phyloP scores from a whole-genome alignment of 2,329 filamentous ascomycete species.

The Acrocalymma vagum region DNA sequence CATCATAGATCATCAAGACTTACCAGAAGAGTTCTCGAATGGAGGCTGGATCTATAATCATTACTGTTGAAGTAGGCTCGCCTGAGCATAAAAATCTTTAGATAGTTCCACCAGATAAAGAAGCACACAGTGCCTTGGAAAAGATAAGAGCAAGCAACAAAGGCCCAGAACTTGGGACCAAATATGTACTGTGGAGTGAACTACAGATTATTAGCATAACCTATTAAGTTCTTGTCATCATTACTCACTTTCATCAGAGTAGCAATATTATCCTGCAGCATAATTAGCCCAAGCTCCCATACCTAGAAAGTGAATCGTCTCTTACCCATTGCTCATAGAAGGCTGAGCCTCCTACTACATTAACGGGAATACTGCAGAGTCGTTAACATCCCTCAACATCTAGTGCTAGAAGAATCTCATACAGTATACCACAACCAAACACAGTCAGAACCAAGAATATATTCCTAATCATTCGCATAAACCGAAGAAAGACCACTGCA shows the following conservation, averaged over 20 bases:
- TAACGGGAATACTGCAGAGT: conserved; percentile 88
- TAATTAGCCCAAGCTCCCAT: too few relatives aligned
- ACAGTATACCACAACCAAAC: conserved; percentile 77
- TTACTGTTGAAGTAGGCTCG: conserved; percentile 82
- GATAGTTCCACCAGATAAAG: conserved; percentile 92
- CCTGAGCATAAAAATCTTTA: conserved; percentile 72
- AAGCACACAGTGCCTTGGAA: conserved; percentile 77
- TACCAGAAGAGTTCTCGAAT: conserved; percentile 71
- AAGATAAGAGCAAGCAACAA: conserved; percentile 66
- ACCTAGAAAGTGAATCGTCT: too few relatives aligned
- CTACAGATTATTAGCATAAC: conserved; percentile 29
- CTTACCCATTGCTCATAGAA: conserved; percentile 40
- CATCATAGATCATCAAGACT: conserved; percentile 6
- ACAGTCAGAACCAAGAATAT: conserved; percentile 81
- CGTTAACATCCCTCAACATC: too few relatives aligned
- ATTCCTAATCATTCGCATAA: conserved; percentile 88
- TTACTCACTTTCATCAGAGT: conserved; percentile 46
- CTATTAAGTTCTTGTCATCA: too few relatives aligned
- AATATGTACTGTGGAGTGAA: conserved; percentile 68
- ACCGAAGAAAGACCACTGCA: conserved; percentile 87
- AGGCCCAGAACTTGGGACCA: conserved; percentile 63
- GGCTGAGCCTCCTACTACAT: conserved; percentile 59
- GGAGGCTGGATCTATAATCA: conserved; percentile 87
- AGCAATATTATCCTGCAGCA: conserved; percentile 29
- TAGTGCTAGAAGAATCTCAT: too few relatives aligned